These are phyloP conservation scores for Singerocomus inundabilis DNA, from an alignment of 1,284 basidiomycete species.

Conservation along the genomic window DNA sequence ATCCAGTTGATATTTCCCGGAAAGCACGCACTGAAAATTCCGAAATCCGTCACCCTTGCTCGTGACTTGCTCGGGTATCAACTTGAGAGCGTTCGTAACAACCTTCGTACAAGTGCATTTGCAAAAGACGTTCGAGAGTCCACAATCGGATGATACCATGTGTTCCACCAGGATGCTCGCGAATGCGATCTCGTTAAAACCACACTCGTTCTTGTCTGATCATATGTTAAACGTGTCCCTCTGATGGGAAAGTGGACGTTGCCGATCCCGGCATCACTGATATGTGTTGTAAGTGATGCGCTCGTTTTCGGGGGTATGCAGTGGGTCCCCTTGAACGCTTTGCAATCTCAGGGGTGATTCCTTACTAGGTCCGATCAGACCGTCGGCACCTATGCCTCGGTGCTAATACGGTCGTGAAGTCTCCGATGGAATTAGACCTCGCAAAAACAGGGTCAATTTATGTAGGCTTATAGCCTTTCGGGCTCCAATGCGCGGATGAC, in stretches of 20 bases:
- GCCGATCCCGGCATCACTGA: background rate
- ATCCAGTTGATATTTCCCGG: slow-evolving; percentile 81
- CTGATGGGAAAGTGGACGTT: background rate
- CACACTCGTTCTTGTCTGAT: background rate
- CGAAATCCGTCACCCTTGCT: slow-evolving; percentile 75
- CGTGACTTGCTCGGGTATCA: slow-evolving; percentile 90
- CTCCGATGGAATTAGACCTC: too few species aligned
- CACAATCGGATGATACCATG: background rate
- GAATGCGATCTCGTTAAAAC: background rate
- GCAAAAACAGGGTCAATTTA: too few species aligned
- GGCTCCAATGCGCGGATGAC: too few species aligned
- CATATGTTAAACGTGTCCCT: too few species aligned
- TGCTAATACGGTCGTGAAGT: too few species aligned
- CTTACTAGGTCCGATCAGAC: too few species aligned
- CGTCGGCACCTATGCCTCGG: too few species aligned
- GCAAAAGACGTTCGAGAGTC: slow-evolving; percentile 72
- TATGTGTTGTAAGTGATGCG: too few species aligned
- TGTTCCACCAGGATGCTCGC: background rate
- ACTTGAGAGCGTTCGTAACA: slow-evolving; percentile 87
- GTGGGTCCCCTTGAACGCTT: too few species aligned
- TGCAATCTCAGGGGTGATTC: too few species aligned
- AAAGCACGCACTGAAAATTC: slow-evolving; percentile 49
- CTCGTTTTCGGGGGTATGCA: too few species aligned
- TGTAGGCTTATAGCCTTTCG: too few species aligned
- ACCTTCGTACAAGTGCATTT: slow-evolving; percentile 87